Evolutionary conservation across 176 grass and related monocot species (phyloP), one percentile per base, ranked within the genome.

Genomic region (Tuctoria greenei): DNA sequence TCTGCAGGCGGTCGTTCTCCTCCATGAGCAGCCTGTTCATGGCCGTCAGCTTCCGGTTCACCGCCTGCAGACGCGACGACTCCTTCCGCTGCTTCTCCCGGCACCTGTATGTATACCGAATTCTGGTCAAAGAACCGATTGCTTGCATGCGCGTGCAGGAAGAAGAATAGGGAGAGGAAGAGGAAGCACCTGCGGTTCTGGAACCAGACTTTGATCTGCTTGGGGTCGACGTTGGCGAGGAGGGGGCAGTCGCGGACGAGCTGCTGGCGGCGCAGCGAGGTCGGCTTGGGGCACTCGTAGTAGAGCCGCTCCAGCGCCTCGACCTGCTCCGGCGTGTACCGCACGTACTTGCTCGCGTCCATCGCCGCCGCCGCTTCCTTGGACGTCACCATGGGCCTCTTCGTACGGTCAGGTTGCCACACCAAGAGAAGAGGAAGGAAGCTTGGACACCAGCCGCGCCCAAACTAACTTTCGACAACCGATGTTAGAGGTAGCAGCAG

Each of bases 21-120:
- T 93, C 91, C 91, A 93, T 90, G 82, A 93, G 79, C 55, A 93
- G 88, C 82, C 88, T 93, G 88, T 93, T 93, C 91, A 93, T 93
- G 60, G 91, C 85, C 4, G 85, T 83, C 65, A 93, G 88, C 82
- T 93, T 93, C 71, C 88, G 67, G 79, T 93, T 93, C 64, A 93
- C 79, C 17, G 71, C 57, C 82, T 90, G 91, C 67, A 93, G 79
- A 18, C 82, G 75, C 12, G 79, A 79, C 16, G 88, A 76, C 78
- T 93, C 91, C 85, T 93, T 93, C 17, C 88, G 82, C 82, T 93
- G 91, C 86, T 93, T 93, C 88, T 93, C 91, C 40, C 91, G 70
- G 81, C 91, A 93, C 35, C 86, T 88, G 13, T 25, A 69, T 9
- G 3, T 6, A 9, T n/a, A 37, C 60, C 1, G 31, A 58, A 10